These are phyloP conservation scores for Clathrus columnatus DNA, from an alignment of 768 basidiomycete genomes.

Conservation along the genomic window DNA sequence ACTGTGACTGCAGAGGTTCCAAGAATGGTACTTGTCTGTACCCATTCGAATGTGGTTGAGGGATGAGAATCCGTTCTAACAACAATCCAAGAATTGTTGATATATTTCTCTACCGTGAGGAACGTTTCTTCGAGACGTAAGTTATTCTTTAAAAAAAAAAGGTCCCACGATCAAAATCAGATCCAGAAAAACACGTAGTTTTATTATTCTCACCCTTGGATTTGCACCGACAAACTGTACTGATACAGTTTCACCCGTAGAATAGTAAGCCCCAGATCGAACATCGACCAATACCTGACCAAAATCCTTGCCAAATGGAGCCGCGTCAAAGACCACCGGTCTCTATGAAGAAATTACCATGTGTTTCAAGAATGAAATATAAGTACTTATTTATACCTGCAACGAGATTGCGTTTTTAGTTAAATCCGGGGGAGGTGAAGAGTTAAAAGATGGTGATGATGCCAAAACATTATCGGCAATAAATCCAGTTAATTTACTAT, in stretches of 20 bases:
- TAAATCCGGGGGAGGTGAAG: conserved; percentile 55
- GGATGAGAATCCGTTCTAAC: conserved; percentile 73
- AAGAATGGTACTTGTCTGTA: conserved; percentile 41
- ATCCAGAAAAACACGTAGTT: too few relatives aligned
- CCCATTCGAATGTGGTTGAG: conserved; percentile 63
- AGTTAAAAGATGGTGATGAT: conserved; percentile 49
- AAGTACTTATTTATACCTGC: too few relatives aligned
- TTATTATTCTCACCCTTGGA: conserved; percentile 58
- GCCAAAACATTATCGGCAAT: conserved; percentile 44
- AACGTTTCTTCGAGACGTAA: conserved; percentile 66
- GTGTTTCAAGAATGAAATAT: too few relatives aligned
- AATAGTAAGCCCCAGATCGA: conserved; percentile 44
- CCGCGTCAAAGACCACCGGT: conserved; percentile 52
- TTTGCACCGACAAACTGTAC: conserved; percentile 70
- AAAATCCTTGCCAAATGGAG: conserved; percentile 49
- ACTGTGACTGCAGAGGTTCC: conserved; percentile 5
- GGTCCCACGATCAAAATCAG: too few relatives aligned
- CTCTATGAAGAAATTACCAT: conserved; percentile 28
- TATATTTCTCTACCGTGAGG: conserved; percentile 54
- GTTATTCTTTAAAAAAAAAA: conserved; percentile 53
- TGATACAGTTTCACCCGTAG: conserved; percentile 46
- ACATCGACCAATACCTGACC: conserved; percentile 56
- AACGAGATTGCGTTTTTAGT: conserved; percentile 59
- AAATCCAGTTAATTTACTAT: conserved; percentile 55
- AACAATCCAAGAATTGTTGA: conserved; percentile 41